Conservation (phyloP, 106 monocot species). For the Acorus gramineus region DNA sequence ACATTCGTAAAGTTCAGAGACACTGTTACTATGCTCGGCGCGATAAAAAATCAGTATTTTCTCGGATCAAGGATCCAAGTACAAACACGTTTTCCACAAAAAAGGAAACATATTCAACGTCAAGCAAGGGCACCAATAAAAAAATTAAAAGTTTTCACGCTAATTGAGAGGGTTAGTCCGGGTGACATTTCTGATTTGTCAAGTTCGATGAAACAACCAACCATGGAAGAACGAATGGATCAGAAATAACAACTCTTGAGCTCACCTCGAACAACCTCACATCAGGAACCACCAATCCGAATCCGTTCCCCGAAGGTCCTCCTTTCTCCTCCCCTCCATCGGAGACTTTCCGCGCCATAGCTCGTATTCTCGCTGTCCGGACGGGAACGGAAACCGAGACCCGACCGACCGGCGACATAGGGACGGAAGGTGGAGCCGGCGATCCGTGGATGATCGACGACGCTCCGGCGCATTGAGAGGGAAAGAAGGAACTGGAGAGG, state of each 20-base stretch:
- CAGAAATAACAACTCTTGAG: background rate
- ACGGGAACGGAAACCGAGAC: background rate
- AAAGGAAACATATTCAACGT: too few species aligned
- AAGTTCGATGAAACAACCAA: background rate
- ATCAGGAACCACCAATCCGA: background rate
- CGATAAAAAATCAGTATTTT: too few species aligned
- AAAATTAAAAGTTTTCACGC: too few species aligned
- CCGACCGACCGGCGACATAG: conserved; percentile 1
- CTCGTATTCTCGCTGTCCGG: background rate
- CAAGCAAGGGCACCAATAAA: too few species aligned
- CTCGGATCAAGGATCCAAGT: too few species aligned
- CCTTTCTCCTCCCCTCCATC: conserved; percentile 8
- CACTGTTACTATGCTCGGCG: too few species aligned
- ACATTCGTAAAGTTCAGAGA: too few species aligned
- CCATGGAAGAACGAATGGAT: background rate
- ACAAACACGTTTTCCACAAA: too few species aligned
- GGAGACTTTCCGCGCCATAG: background rate
- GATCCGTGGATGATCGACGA: background rate
- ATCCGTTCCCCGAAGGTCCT: background rate
- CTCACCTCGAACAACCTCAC: conserved; percentile 4
- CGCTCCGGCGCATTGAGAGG: conserved; percentile 2
- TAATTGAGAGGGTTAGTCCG: background rate
- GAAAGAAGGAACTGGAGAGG: conserved; percentile 9
- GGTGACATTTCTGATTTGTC: background rate
- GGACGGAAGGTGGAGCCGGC: background rate